Conservation (phyloP, 108 stramenopile species). For the Skeletonema marinoi region DNA sequence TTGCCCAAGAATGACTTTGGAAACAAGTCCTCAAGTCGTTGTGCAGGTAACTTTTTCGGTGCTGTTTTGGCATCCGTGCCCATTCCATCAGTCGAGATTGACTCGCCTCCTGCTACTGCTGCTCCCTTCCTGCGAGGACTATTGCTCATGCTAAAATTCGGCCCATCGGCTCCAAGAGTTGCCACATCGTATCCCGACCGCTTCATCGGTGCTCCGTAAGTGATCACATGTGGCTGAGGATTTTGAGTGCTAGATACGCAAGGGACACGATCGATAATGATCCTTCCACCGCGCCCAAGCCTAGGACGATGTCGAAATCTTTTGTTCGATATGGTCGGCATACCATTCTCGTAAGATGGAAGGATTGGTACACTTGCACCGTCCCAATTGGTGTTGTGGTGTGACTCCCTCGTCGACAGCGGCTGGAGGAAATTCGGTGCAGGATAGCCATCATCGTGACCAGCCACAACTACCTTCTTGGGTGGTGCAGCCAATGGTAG, state of each 20-base stretch:
- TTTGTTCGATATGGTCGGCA: conserved; percentile 38
- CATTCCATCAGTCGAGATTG: not conserved
- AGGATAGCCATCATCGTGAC: conserved; percentile 78
- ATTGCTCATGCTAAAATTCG: not conserved
- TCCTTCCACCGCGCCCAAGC: conserved; percentile 85
- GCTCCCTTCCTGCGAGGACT: not conserved
- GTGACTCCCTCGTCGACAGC: conserved; percentile 62
- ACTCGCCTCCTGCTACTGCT: not conserved
- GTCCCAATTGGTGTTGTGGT: conserved; percentile 57
- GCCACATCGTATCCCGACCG: conserved; percentile 29
- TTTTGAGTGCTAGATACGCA: conserved; percentile 40
- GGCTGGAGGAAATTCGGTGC: conserved; percentile 80
- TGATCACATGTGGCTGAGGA: conserved; percentile 47
- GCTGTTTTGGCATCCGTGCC: conserved; percentile 23
- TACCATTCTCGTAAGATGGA: conserved; percentile 65
- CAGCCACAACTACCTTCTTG: conserved; percentile 57
- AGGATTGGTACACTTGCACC: conserved; percentile 64
- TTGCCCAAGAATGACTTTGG: conserved; percentile 55
- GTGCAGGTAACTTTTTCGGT: conserved; percentile 41
- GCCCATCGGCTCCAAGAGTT: conserved; percentile 38
- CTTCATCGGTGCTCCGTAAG: conserved; percentile 49
- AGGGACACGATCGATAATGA: conserved; percentile 82
- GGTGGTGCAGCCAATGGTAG: not conserved
- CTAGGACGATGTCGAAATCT: conserved; percentile 73
- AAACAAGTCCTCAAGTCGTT: conserved; percentile 65